Percentiles rank a stretch among this genome's conserved stretches.
Conservation (phyloP, 495 filamentous ascomycete genomes). For the Penicillium manginii region DNA sequence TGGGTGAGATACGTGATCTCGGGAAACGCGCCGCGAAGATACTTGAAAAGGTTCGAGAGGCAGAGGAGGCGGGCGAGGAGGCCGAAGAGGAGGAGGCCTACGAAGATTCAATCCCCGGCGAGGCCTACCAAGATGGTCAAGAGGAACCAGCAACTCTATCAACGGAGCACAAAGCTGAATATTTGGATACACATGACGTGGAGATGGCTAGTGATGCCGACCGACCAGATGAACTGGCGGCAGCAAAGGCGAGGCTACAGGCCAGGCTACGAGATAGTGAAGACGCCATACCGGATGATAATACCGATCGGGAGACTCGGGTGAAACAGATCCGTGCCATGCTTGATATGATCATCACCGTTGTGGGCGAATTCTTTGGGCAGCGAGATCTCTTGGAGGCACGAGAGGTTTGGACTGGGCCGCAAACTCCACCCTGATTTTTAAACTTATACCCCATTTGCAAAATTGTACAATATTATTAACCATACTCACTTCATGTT, state of each 20-base stretch:
- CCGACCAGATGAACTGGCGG: slow-evolving; percentile 47
- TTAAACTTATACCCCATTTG: slow-evolving; percentile 22
- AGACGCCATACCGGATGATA: slow-evolving; percentile 15
- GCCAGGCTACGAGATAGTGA: slow-evolving; percentile 38
- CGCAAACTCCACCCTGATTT: neutral
- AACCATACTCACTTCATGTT: neutral
- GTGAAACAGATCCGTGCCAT: slow-evolving; percentile 47
- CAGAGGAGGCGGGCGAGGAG: slow-evolving; percentile 25
- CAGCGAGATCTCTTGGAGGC: slow-evolving; percentile 84
- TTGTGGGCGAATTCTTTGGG: slow-evolving; percentile 88
- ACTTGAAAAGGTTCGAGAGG: slow-evolving; percentile 48
- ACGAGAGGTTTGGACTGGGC: slow-evolving; percentile 54
- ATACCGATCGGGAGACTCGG: slow-evolving; percentile 2
- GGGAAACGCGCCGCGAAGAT: slow-evolving; percentile 53
- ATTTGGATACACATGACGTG: slow-evolving; percentile 14
- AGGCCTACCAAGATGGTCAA: neutral
- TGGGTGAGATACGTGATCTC: slow-evolving; percentile 53
- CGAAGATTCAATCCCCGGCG: slow-evolving; percentile 3
- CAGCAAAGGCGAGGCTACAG: slow-evolving; percentile 62
- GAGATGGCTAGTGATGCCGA: slow-evolving; percentile 31
- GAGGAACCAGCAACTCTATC: neutral
- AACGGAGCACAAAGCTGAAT: neutral
- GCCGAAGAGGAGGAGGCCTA: neutral
- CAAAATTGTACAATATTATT: neutral
- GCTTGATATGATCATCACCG: slow-evolving; percentile 89